phyloP scores from a whole-genome alignment of 2,329 filamentous ascomycete species.

The Hypoxylon sp. region DNA sequence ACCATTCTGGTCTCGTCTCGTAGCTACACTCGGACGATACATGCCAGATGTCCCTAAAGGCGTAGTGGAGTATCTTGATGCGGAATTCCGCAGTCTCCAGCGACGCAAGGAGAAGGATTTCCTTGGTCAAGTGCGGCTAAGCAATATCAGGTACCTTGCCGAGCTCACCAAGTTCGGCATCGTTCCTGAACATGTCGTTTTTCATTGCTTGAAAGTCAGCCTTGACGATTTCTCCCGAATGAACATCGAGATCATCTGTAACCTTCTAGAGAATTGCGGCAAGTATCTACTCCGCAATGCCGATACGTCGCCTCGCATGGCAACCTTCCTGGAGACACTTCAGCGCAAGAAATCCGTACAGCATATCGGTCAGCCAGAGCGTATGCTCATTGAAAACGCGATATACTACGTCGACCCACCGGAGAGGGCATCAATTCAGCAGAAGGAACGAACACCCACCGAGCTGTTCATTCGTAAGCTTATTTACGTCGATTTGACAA shows the following conservation, averaged over 20 bases:
- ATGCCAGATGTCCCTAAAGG: conserved; percentile 95
- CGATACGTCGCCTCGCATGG: conserved; percentile 93
- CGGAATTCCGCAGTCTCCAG: conserved; percentile 96
- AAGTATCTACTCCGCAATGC: conserved; percentile 93
- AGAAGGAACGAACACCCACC: conserved; percentile 94
- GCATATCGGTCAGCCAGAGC: conserved; percentile 94
- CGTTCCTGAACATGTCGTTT: conserved; percentile 98
- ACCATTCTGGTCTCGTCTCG: conserved; percentile 90
- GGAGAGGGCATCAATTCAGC: conserved; percentile 91
- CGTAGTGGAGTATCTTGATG: conserved; percentile 91
- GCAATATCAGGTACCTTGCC: conserved; percentile 97
- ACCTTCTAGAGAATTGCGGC: conserved; percentile 95
- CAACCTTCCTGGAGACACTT: conserved; percentile 92
- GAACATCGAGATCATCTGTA: conserved; percentile 99
- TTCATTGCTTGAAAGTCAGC: conserved; percentile 97
- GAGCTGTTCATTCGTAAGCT: conserved; percentile 94
- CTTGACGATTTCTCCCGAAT: conserved; percentile 97
- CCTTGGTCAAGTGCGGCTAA: conserved; percentile 90
- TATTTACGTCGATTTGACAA: conserved; percentile 93
- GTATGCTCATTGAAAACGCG: conserved; percentile 98
- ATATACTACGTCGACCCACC: conserved; percentile 98
- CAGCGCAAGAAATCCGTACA: conserved; percentile 97
- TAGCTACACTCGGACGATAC: conserved; percentile 93
- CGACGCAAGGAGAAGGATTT: conserved; percentile 98
- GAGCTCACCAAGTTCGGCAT: conserved; percentile 98